These are phyloP conservation scores for Teunomyces funiuensis DNA, from an alignment of 805 yeast genomes.

Conservation along the genomic window DNA sequence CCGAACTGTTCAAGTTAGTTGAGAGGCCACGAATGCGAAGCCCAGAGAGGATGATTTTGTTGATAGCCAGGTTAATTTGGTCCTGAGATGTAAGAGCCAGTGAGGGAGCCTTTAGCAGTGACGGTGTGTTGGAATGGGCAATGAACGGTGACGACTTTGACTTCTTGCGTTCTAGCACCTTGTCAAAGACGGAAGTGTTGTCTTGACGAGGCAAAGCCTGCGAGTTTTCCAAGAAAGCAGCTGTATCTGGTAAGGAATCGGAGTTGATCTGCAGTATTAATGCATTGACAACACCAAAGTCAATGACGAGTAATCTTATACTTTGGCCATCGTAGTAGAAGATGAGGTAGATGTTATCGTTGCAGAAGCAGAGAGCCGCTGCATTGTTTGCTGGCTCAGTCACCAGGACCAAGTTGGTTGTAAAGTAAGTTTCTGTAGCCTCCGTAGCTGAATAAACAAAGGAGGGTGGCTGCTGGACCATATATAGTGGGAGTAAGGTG, in stretches of 20 bases:
- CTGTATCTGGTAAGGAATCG: conserved; percentile 1
- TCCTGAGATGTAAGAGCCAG: conserved; percentile 17
- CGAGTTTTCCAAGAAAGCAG: background rate
- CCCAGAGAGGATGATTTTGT: conserved; percentile 39
- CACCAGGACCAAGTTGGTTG: conserved; percentile 13
- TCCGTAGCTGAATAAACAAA: conserved; percentile 21
- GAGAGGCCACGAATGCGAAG: conserved; percentile 41
- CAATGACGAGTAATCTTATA: conserved; percentile 18
- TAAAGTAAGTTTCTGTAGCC: conserved; percentile 21
- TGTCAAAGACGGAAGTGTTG: conserved; percentile 31
- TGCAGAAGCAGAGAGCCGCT: conserved; percentile 10
- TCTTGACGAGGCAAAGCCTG: background rate
- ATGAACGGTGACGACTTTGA: background rate
- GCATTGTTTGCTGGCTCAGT: background rate
- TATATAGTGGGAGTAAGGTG: conserved; percentile 23
- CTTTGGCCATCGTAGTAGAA: conserved; percentile 22
- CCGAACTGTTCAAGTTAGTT: conserved; percentile 17
- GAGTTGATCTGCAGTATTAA: background rate
- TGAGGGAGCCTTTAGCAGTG: conserved; percentile 1
- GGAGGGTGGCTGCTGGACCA: conserved; percentile 19
- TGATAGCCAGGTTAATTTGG: conserved; percentile 33
- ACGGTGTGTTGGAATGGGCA: conserved; percentile 5
- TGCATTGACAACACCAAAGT: conserved; percentile 13
- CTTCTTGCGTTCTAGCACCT: conserved; percentile 31
- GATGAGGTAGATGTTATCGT: conserved; percentile 17